Percentiles rank a stretch among this genome's conserved stretches.
These are phyloP conservation scores for Diplodia mutila DNA, from an alignment of 2,329 filamentous ascomycete genomes.

Conservation along the genomic window DNA sequence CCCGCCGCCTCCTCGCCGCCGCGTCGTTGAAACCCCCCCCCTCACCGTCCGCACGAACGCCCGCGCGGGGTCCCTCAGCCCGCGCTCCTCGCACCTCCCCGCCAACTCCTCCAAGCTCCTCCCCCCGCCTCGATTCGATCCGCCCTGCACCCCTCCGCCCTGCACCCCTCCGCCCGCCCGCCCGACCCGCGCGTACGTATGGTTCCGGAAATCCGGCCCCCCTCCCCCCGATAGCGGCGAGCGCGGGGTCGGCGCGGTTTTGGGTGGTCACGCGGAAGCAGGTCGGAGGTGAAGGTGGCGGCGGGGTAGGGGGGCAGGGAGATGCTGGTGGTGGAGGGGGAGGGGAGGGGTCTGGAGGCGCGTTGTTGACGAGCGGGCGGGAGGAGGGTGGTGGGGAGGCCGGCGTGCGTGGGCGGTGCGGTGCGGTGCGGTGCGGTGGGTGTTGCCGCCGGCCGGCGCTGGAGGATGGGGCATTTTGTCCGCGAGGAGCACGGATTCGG, in stretches of 20 bases:
- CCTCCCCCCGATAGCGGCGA: constrained; percentile 52
- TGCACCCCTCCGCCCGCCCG: constrained; percentile 66
- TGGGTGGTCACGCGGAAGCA: constrained; percentile 61
- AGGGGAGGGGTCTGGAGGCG: constrained; percentile 40
- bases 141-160: constrained; percentile 59
- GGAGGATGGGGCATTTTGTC: constrained; percentile 55
- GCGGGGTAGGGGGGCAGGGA: constrained; percentile 63
- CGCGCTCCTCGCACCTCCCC: constrained; percentile 50
- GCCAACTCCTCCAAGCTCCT: constrained; percentile 62
- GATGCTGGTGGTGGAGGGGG: too few species aligned
- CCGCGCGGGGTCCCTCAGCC: constrained; percentile 48
- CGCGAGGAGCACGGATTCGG: constrained; percentile 55
- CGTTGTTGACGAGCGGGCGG: constrained; percentile 67
- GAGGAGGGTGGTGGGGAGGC: constrained; percentile 61
- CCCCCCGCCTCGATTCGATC: constrained; percentile 54
- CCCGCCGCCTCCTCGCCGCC: constrained; percentile 54
- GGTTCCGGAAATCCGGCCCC: constrained; percentile 68
- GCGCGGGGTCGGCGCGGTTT: constrained; percentile 55
- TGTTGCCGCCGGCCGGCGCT: constrained; percentile 61
- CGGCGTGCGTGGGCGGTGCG: constrained; percentile 57
- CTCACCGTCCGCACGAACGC: constrained; percentile 58
- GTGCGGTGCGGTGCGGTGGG: constrained; percentile 68
- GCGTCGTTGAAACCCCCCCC: constrained; percentile 61
- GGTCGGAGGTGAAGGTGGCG: constrained; percentile 59
- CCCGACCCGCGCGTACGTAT: constrained; percentile 69